Percentiles rank a stretch among this genome's conserved stretches.
Conservation (phyloP, 768 basidiomycete species). For the Kwoniella dejecticola region DNA sequence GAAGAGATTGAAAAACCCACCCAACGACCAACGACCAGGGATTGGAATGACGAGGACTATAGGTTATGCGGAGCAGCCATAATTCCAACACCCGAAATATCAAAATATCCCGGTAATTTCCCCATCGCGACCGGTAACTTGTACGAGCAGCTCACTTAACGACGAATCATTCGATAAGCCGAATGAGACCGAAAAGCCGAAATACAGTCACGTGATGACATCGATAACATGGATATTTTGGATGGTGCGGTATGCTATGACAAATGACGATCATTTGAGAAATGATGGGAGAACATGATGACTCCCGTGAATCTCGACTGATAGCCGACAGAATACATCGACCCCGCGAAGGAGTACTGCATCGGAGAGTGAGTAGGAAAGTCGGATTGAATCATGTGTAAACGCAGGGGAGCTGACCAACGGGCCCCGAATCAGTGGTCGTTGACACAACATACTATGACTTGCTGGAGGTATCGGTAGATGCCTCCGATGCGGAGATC, state of each 20-base stretch:
- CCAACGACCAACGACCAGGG: too few species aligned
- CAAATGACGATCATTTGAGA: too few species aligned
- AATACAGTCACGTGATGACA: slow-evolving; percentile 1
- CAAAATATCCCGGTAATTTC: neutral
- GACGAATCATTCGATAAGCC: neutral
- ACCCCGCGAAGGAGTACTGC: too few species aligned
- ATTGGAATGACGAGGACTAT: slow-evolving; percentile 23
- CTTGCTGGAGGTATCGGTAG: slow-evolving; percentile 70
- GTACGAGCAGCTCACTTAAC: neutral
- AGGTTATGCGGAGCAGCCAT: neutral
- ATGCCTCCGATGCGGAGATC: slow-evolving; percentile 81
- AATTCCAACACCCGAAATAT: neutral
- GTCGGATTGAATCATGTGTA: neutral
- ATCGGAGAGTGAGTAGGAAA: too few species aligned
- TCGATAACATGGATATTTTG: neutral
- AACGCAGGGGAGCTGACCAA: neutral
- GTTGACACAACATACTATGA: slow-evolving; percentile 68
- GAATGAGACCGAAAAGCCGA: slow-evolving; percentile 7
- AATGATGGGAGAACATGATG: neutral
- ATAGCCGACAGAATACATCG: too few species aligned
- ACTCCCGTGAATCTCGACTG: too few species aligned
- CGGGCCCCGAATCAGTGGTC: slow-evolving; percentile 43
- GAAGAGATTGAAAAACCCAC: slow-evolving; percentile 3
- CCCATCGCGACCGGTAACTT: neutral
- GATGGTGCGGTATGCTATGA: neutral